These are phyloP conservation scores for Hanseniaspora clermontiae DNA, from an alignment of 805 yeast species.

Conservation along the genomic window DNA sequence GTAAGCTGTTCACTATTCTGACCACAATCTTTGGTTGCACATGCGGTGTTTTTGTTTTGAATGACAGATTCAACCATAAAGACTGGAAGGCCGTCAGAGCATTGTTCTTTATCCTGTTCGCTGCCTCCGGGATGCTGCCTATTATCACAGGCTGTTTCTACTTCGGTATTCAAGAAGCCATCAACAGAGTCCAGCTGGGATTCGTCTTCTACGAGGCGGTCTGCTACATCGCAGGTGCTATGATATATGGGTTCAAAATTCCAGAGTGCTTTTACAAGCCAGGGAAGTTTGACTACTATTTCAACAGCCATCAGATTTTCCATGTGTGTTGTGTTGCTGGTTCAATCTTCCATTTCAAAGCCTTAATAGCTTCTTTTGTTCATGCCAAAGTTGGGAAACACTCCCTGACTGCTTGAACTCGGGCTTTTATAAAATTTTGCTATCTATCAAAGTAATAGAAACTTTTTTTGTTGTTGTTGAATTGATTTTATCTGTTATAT, in stretches of 20 bases:
- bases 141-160: slow-evolving; percentile 39
- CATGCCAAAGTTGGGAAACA: slow-evolving; percentile 24
- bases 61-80: slow-evolving; percentile 51
- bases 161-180: slow-evolving; percentile 42
- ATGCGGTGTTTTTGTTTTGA: slow-evolving; percentile 53
- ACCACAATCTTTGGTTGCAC: slow-evolving; percentile 44
- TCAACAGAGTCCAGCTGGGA: slow-evolving; percentile 40
- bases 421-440: neutral
- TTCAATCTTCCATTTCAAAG: slow-evolving; percentile 61
- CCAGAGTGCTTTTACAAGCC: slow-evolving; percentile 58
- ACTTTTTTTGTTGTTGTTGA: too few relatives aligned
- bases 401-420: neutral
- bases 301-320: slow-evolving; percentile 76
- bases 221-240: slow-evolving; percentile 67
- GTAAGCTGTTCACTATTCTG: slow-evolving; percentile 26
- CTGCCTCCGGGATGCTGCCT: slow-evolving; percentile 64
- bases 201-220: slow-evolving; percentile 62
- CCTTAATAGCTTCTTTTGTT: slow-evolving; percentile 46
- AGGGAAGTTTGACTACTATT: slow-evolving; percentile 53
- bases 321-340: slow-evolving; percentile 69
- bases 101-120: slow-evolving; percentile 62
- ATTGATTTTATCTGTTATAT: too few relatives aligned
- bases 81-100: slow-evolving; percentile 67
- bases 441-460: neutral
- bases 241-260: slow-evolving; percentile 59